These are phyloP conservation scores for Strobilomyces confusus DNA, from an alignment of 768 basidiomycete species.

Conservation along the genomic window DNA sequence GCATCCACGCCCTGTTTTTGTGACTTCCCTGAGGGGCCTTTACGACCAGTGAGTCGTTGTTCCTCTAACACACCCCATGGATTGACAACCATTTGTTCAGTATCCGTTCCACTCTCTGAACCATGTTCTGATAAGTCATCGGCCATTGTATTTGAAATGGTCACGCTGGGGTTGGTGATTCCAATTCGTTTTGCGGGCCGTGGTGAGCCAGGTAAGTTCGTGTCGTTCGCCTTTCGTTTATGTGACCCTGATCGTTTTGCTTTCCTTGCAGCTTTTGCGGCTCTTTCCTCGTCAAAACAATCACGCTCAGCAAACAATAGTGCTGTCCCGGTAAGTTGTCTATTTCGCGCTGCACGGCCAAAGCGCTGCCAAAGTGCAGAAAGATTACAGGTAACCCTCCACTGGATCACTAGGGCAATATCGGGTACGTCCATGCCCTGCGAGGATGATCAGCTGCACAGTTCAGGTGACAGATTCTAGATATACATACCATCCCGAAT, in stretches of 20 bases:
- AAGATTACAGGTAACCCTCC: background rate
- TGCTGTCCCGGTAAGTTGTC: background rate
- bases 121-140: too few relatives aligned
- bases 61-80: too few relatives aligned
- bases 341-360: background rate
- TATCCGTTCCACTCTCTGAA: too few relatives aligned
- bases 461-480: background rate
- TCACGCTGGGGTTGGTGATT: too few relatives aligned
- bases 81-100: too few relatives aligned
- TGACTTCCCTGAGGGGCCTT: too few relatives aligned
- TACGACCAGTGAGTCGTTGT: too few relatives aligned
- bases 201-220: background rate
- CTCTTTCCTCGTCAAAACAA: background rate
- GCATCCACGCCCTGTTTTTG: background rate
- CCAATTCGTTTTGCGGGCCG: background rate
- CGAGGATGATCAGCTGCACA: too few relatives aligned
- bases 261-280: background rate
- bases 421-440: background rate
- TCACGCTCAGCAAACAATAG: background rate
- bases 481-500: background rate
- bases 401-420: background rate
- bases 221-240: background rate
- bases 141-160: too few relatives aligned
- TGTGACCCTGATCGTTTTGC: background rate
- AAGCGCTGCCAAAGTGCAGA: background rate